Conservation (phyloP, 2,329 filamentous ascomycete genomes). For the Xylaria sp. region DNA sequence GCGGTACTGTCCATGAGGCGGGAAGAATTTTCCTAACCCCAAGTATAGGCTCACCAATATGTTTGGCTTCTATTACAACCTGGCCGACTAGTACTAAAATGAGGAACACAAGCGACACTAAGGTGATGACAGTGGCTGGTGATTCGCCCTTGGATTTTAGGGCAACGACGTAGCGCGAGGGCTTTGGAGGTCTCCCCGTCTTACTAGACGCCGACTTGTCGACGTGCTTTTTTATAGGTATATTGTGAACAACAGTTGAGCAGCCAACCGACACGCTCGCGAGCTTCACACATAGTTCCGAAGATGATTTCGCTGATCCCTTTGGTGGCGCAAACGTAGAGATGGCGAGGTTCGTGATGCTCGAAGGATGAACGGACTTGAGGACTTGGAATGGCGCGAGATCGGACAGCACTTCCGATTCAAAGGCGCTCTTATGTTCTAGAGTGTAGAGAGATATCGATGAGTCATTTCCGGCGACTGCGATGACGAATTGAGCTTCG, state of each 20-base stretch:
- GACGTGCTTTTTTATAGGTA: conserved; percentile 69
- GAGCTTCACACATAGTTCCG: conserved; percentile 75
- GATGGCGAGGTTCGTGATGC: conserved; percentile 70
- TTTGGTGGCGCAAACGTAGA: conserved; percentile 66
- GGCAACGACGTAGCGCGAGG: conserved; percentile 76
- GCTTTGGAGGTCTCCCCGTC: conserved; percentile 56
- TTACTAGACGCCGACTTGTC: conserved; percentile 51
- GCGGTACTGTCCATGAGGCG: conserved; percentile 45
- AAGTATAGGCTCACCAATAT: conserved; percentile 65
- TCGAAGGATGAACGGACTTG: conserved; percentile 64
- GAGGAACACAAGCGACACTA: conserved; percentile 67
- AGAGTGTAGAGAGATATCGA: conserved; percentile 83
- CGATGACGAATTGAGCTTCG: conserved; percentile 81
- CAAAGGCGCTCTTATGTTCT: conserved; percentile 67
- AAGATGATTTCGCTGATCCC: conserved; percentile 59
- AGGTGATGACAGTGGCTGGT: conserved; percentile 62
- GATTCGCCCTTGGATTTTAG: conserved; percentile 65
- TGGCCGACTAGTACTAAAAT: conserved; percentile 72
- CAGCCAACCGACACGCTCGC: conserved; percentile 86
- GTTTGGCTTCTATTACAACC: conserved; percentile 72
- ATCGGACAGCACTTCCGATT: conserved; percentile 62
- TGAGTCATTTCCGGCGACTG: conserved; percentile 81
- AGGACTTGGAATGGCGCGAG: conserved; percentile 65
- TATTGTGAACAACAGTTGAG: conserved; percentile 80
- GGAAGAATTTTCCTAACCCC: conserved; percentile 68